Evolutionary conservation across 805 yeast species (phyloP), one percentile per base, ranked within the genome.

Genomic region (Kuraishia hungarica): DNA sequence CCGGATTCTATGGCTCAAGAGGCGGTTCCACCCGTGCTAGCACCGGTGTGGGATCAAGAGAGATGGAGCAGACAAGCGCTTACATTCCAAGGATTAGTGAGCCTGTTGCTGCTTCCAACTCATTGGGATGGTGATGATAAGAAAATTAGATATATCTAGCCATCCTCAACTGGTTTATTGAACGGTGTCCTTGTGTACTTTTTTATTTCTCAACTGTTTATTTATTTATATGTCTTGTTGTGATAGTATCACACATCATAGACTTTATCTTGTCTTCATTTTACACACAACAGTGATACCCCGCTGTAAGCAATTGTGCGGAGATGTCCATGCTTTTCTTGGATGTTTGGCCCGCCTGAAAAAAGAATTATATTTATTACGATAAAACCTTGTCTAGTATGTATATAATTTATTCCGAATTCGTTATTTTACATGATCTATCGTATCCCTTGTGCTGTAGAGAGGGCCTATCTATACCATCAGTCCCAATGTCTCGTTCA

Each of bases 101-200:
- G 55, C 93, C 93, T 11, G 85, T 85, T 43, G 83, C 85, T 55
- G 78, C 86, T 2, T 81, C 82, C 58, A 86, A 84, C 65, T 85
- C 93, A 1, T 72, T 86, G 57, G 92, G 92, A 39, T 86, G 92
- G 92, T 70, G 92, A 39, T 86, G 92, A 91, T 70, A 55, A 63
- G 2, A 15, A 35, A 4, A 35, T 15, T 28, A 7, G 13, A 43
- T 8, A n/a, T n/a, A n/a, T 43, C 7, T 43, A 7, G 7, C 48
- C 48, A 47, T 47, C n/a, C 26, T 17, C 21, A 6, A 6, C n/a
- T n/a, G n/a, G n/a, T n/a, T n/a, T 47, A 21, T 13, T 35, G 43
- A 35, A 35, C 17, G 43, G 43, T 35, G 43, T 13, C 4, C 28
- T 17, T n/a, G n/a, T n/a, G n/a, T n/a, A n/a, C n/a, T n/a, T n/a